Conservation (phyloP, 768 basidiomycete species). For the Rhizopogon sp. region DNA sequence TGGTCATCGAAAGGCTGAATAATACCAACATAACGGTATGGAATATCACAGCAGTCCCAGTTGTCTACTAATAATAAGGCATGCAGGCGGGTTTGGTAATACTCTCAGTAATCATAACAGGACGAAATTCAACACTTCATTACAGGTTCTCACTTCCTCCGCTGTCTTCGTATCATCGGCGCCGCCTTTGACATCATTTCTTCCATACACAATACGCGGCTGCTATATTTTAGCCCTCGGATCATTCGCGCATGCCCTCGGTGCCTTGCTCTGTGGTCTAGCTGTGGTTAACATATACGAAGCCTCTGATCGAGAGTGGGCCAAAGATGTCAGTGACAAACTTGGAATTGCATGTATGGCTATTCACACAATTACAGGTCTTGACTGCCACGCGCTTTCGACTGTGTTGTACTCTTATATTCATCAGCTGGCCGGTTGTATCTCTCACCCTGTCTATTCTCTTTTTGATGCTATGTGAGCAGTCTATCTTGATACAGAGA, state of each 20-base stretch:
- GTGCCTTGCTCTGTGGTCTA: background rate
- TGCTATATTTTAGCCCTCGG: background rate
- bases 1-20: background rate
- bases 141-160: constrained; percentile 1
- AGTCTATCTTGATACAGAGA: too few relatives aligned
- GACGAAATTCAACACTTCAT: background rate
- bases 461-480: background rate
- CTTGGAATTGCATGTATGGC: background rate
- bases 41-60: background rate
- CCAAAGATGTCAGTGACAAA: background rate
- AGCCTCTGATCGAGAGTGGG: background rate
- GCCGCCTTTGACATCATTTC: background rate
- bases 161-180: background rate
- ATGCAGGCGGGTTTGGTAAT: background rate
- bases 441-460: background rate
- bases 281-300: background rate
- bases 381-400: background rate
- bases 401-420: background rate
- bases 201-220: background rate
- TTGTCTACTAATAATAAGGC: background rate
- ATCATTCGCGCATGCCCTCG: constrained; percentile 1
- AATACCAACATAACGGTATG: background rate
- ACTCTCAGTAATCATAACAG: too few relatives aligned
- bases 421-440: background rate
- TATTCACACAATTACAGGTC: background rate